These are phyloP conservation scores for Triadica sebifera DNA, from an alignment of 345 rosid species.

Conservation along the genomic window DNA sequence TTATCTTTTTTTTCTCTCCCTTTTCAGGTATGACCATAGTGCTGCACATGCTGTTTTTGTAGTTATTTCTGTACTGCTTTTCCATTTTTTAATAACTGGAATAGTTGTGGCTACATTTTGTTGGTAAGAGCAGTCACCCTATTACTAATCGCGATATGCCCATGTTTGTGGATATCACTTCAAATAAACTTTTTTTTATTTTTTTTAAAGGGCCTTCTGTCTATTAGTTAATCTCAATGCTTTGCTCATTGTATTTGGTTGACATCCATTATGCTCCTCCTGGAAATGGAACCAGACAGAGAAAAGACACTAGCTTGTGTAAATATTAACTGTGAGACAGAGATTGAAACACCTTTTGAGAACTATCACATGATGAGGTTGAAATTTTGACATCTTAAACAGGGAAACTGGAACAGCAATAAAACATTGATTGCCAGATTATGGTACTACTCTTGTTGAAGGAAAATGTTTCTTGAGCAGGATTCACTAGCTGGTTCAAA, in stretches of 20 bases:
- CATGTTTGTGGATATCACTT: neutral
- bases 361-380: neutral
- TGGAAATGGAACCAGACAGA: neutral
- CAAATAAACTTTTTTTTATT: neutral
- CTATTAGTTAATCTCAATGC: neutral
- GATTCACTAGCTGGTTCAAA: neutral
- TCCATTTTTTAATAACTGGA: conserved; percentile 80
- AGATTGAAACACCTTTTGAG: neutral
- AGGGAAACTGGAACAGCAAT: neutral
- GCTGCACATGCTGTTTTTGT: conserved; percentile 74
- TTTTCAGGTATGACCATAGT: conserved; percentile 91
- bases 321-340: neutral
- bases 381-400: neutral
- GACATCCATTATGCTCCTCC: neutral
- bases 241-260: neutral
- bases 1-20: conserved; percentile 18
- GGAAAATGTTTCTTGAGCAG: neutral
- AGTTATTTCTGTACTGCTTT: conserved; percentile 67
- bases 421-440: neutral
- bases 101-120: conserved; percentile 73
- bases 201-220: neutral
- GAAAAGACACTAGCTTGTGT: neutral
- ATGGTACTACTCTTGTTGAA: neutral
- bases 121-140: conserved; percentile 58
- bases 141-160: neutral